Percentiles rank a stretch among this genome's conserved stretches.
Conservation (phyloP, 306 rosid species). For the Begonia masoniana region DNA sequence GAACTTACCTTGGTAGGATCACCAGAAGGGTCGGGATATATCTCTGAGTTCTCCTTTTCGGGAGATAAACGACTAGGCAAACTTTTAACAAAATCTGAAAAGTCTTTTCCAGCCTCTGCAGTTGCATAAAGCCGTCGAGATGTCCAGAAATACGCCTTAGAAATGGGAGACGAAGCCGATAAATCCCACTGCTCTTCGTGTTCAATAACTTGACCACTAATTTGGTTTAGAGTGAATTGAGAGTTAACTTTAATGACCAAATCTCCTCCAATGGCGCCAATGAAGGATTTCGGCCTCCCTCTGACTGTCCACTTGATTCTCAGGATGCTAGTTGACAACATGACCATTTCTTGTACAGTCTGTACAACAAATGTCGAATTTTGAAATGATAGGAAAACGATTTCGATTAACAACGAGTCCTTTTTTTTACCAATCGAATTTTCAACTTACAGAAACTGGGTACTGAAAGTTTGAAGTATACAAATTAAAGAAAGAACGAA, state of each 20-base stretch:
- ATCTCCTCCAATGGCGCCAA: conserved; percentile 43
- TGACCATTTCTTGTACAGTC: conserved; percentile 85
- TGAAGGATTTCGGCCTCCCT: conserved; percentile 59
- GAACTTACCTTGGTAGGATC: conserved; percentile 83
- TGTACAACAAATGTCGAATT: conserved; percentile 9
- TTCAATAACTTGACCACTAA: conserved; percentile 78
- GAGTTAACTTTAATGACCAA: conserved; percentile 53
- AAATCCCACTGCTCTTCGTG: conserved; percentile 89
- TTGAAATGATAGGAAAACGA: too few relatives aligned
- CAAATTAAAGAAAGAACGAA: not conserved
- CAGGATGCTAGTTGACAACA: conserved; percentile 73
- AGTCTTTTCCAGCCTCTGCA: conserved; percentile 49
- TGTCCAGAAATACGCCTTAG: conserved; percentile 71
- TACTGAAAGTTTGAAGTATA: not conserved
- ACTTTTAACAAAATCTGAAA: conserved; percentile 36
- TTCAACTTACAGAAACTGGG: not conserved
- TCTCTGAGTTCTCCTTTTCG: conserved; percentile 44
- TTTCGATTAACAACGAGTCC: too few relatives aligned
- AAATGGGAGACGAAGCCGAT: conserved; percentile 47
- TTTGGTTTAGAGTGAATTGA: conserved; percentile 78
- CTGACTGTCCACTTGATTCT: conserved; percentile 73
- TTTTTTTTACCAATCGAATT: too few relatives aligned
- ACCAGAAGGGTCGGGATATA: conserved; percentile 67
- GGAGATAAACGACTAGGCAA: conserved; percentile 27
- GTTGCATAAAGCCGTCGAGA: conserved; percentile 57